A percentile compares a stretch with the other conserved stretches of the same genome.
Conservation (phyloP, 2,329 filamentous ascomycete genomes). For the Aspergillus sp. region DNA sequence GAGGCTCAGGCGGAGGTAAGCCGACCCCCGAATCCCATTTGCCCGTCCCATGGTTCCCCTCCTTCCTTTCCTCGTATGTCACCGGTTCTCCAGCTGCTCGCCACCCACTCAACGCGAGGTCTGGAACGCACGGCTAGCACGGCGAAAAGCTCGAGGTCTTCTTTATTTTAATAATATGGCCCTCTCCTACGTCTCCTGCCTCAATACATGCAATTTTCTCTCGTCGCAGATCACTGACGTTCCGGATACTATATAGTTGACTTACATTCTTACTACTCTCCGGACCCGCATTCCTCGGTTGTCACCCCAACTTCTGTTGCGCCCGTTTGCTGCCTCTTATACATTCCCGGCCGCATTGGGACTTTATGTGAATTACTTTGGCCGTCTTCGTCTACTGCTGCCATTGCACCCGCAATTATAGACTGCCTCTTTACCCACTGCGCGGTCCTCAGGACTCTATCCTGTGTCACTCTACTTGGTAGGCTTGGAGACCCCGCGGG, state of each 20-base stretch:
- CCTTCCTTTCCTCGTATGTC: neutral
- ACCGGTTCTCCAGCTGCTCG: neutral
- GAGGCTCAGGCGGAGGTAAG: conserved; percentile 1
- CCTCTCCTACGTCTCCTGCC: neutral
- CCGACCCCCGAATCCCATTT: neutral
- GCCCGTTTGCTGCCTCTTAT: neutral
- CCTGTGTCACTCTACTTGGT: neutral
- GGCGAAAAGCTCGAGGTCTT: neutral
- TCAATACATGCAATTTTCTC: neutral
- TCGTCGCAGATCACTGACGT: conserved; percentile 5
- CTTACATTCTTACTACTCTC: conserved; percentile 13
- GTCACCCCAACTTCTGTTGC: conserved; percentile 15
- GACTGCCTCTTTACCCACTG: neutral
- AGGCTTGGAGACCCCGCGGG: neutral
- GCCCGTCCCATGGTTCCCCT: conserved; percentile 11
- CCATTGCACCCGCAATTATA: conserved; percentile 14
- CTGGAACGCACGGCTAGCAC: conserved; percentile 10
- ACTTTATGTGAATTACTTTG: conserved; percentile 20
- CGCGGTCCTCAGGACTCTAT: conserved; percentile 3
- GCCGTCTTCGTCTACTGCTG: conserved; percentile 14
- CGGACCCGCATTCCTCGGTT: conserved; percentile 22
- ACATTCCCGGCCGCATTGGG: conserved; percentile 20
- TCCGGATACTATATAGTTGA: conserved; percentile 1
- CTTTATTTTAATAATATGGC: conserved; percentile 3
- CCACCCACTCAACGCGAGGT: neutral